Percentiles rank a stretch among this genome's conserved stretches.
Conservation (phyloP, 2,329 filamentous ascomycete species). For the Juglanconis oblonga region DNA sequence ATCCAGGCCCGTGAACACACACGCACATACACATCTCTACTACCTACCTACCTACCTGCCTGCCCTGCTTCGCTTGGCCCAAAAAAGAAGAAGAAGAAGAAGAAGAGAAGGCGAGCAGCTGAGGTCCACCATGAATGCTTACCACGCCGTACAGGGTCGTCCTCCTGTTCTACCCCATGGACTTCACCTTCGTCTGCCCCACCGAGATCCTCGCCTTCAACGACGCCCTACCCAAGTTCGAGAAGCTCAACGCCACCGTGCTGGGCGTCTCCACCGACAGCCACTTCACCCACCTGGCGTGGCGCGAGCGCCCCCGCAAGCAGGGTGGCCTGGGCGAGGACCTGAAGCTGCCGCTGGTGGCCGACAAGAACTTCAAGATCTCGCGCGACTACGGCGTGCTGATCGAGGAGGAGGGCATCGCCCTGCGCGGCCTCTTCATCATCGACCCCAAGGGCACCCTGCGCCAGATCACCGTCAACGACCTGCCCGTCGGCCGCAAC, state of each 20-base stretch:
- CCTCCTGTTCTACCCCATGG: conserved; percentile 65
- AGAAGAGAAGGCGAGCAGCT: background rate
- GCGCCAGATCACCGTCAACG: conserved; percentile 63
- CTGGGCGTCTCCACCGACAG: conserved; percentile 61
- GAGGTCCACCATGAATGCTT: background rate
- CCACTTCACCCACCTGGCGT: conserved; percentile 55
- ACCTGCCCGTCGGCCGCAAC: conserved; percentile 61
- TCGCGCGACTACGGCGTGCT: conserved; percentile 62
- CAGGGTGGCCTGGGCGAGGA: conserved; percentile 59
- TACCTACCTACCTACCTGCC: too few relatives aligned
- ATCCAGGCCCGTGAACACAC: too few relatives aligned
- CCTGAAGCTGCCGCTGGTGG: conserved; percentile 59
- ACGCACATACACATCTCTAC: too few relatives aligned
- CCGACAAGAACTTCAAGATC: conserved; percentile 60
- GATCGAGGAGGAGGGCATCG: conserved; percentile 61
- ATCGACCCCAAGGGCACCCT: conserved; percentile 62
- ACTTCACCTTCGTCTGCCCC: conserved; percentile 67
- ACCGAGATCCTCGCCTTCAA: conserved; percentile 65
- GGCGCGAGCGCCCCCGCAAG: conserved; percentile 55
- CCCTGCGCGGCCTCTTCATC: conserved; percentile 62
- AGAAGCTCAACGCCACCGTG: conserved; percentile 55
- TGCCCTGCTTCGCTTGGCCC: too few relatives aligned
- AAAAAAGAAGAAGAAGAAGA: background rate
- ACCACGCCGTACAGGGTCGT: conserved; percentile 48
- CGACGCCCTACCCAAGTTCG: conserved; percentile 58